Base-by-base conservation (phyloP, 192 early-diverging fungal genomes). In the Mortierella alpina region DNA sequence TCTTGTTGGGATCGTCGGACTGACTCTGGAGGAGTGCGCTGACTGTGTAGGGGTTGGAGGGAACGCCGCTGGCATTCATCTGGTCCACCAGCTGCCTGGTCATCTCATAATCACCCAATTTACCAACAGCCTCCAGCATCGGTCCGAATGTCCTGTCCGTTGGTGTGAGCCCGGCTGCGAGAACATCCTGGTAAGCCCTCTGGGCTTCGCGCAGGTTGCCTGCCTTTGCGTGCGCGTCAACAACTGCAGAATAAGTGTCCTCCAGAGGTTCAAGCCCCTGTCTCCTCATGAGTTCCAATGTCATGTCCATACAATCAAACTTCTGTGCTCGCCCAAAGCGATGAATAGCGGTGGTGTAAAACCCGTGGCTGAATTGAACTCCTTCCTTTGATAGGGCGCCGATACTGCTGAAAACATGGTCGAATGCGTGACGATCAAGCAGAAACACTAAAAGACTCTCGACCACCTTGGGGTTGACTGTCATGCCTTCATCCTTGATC, bases 21-120 rank as follows among this genome's bases (percentile, higher is more conserved):
- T 72, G 9, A 72, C 69, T 72, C 22, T 72, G 77, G 40, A 80
- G 60, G 46, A 80, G 70, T 0, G 77, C 69, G 41, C 69, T 80
- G 70, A 80, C 46, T 11, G 77, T 80, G 44, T 72, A 80, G 20
- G 63, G 45, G 50, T 80, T 80, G 7, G 77, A 72, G 7, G 59
- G 39, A 23, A 80, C 60, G 1, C 77, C 77, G 10, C 64, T 68
- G 18, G 77, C 40, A 22, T 72, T 80, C 77, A 80, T 80, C 40
- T 72, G 69, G 7, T 68, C 60, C 59, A 80, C 77, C n/a, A 80
- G 70, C 44, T 72, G 77, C 64, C 20, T 58, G 0, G 77, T 80
- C 77, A 80, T 80, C 9, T 72, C 65, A 39, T 68, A 80, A 42
- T 80, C 77, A 23, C 77, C 77, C 77, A 80, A 63, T 23, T 68